Evolutionary conservation across 1,284 basidiomycete genomes (phyloP).

Genomic region (Pseudozyma sp.): DNA sequence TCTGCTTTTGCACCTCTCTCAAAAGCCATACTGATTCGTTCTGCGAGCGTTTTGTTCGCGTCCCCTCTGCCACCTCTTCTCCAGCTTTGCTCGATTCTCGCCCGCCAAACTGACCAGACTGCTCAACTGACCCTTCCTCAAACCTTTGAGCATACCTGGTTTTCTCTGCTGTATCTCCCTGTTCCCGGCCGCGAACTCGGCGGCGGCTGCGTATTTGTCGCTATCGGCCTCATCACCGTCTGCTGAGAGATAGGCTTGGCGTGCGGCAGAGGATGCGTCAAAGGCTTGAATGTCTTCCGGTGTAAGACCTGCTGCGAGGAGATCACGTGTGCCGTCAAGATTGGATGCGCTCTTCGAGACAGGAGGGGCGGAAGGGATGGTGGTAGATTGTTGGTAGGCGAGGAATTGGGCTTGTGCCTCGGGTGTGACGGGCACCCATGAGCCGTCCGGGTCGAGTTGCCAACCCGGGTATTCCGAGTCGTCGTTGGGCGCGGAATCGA

Average conservation of each 20-base stretch:
- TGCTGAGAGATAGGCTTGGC: constrained; percentile 23
- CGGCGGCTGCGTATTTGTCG: constrained; percentile 42
- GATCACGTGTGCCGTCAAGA: constrained; percentile 46
- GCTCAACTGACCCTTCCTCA: constrained; percentile 60
- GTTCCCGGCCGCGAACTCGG: constrained; percentile 35
- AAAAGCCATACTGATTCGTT: constrained; percentile 40
- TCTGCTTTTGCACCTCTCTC: not conserved
- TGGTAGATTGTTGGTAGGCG: constrained; percentile 35
- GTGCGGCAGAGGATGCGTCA: constrained; percentile 54
- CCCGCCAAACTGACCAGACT: constrained; percentile 58
- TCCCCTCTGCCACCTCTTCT: constrained; percentile 56
- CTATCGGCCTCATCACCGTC: constrained; percentile 23
- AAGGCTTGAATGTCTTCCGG: constrained; percentile 29
- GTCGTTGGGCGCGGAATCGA: not conserved
- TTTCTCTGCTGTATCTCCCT: constrained; percentile 37
- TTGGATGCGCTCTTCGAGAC: constrained; percentile 16
- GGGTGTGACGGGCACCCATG: constrained; percentile 65
- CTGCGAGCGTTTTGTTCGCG: constrained; percentile 25
- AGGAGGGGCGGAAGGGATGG: not conserved
- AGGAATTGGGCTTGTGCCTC: constrained; percentile 61
- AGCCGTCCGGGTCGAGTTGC: constrained; percentile 65
- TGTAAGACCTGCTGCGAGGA: constrained; percentile 19
- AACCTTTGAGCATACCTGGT: constrained; percentile 51
- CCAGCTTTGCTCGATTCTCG: constrained; percentile 54
- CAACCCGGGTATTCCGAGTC: constrained; percentile 56